Base-by-base conservation (phyloP, 805 yeast genomes). In the Torulaspora microellipsoides region DNA sequence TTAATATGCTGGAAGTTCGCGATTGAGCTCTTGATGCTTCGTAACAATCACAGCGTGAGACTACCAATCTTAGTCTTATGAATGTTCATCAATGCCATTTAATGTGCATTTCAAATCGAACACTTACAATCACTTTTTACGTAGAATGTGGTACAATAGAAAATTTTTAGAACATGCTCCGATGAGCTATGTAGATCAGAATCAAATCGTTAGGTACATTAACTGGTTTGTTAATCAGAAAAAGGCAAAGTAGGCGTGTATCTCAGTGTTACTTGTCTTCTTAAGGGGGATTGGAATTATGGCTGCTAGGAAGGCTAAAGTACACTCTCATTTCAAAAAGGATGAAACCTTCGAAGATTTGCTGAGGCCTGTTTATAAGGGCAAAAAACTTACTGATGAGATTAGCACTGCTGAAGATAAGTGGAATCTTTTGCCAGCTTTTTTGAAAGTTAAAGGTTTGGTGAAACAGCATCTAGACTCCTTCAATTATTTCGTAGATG, bases 401-500 rank as follows among this genome's bases (percentile, higher is more conserved):
- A 83, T 93, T 60, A 80, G 80, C 54, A 88, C 96, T 0, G 93
- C 95, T 9, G 87, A 87, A 55, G 99, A 93, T 66, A 93, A 93
- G 64, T 93, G 99, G 99, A 85, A 93, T 55, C 72, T 93, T 36
- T 69, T 93, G 32, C 99, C 99, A 0, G 99, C 99, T 0, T 93
- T 93, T 60, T 70, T 93, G 50, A 88, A 89, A 60, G 96, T 93
- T 35, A 93, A 93, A 64, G 99, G 99, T 42, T 70, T 93, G 40
- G 98, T 93, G 36, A 93, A 93, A 59, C 99, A 93, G 70, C 99
- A 93, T 71, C 72, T 93, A 60, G 99, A 93, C 62, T 93, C 99
- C n/a, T 93, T 88, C 74, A 91, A 93, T 62, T 93, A 87, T 68
- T 93, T 93, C 64, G 95, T 93, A 14, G 97, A 93, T 58, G 81